Conservation (phyloP, 2,329 filamentous ascomycete genomes). For the Rutstroemia sp. region DNA sequence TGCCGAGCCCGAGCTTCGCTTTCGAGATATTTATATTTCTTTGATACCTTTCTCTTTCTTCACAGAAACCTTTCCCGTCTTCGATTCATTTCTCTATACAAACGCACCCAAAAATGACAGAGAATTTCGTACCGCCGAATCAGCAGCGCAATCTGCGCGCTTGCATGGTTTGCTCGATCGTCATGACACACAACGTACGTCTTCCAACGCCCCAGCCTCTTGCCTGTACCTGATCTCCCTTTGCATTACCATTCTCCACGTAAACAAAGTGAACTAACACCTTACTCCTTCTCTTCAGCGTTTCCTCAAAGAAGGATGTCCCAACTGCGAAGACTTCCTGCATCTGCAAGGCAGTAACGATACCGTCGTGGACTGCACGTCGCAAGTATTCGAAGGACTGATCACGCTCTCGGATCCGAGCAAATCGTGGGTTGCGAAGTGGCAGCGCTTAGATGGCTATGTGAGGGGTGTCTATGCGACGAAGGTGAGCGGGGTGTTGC, state of each 20-base stretch:
- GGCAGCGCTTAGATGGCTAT: slow-evolving; percentile 86
- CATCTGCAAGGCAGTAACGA: slow-evolving; percentile 74
- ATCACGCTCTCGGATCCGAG: slow-evolving; percentile 78
- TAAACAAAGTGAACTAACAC: too few species aligned
- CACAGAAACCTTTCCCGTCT: neutral
- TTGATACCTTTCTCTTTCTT: too few species aligned
- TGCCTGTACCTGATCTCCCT: neutral
- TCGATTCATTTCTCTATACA: neutral
- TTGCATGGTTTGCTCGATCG: slow-evolving; percentile 97
- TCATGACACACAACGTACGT: slow-evolving; percentile 70
- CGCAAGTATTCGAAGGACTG: slow-evolving; percentile 89
- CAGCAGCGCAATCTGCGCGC: slow-evolving; percentile 85
- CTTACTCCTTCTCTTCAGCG: slow-evolving; percentile 43
- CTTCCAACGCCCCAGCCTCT: slow-evolving; percentile 8
- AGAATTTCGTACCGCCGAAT: slow-evolving; percentile 62
- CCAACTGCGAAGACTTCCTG: slow-evolving; percentile 93
- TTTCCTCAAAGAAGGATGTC: slow-evolving; percentile 82
- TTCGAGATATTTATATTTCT: neutral
- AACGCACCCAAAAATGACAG: slow-evolving; percentile 27
- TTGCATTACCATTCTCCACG: too few species aligned
- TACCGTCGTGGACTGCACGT: slow-evolving; percentile 85
- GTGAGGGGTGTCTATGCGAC: slow-evolving; percentile 87
- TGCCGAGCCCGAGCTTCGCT: neutral
- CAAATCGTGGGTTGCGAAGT: slow-evolving; percentile 91
- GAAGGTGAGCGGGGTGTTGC: slow-evolving; percentile 80